Percentiles rank a stretch among this genome's conserved stretches.
These are phyloP conservation scores for Kitagawia praeruptora DNA, from an alignment of 129 eudicot genomes.

Conservation along the genomic window DNA sequence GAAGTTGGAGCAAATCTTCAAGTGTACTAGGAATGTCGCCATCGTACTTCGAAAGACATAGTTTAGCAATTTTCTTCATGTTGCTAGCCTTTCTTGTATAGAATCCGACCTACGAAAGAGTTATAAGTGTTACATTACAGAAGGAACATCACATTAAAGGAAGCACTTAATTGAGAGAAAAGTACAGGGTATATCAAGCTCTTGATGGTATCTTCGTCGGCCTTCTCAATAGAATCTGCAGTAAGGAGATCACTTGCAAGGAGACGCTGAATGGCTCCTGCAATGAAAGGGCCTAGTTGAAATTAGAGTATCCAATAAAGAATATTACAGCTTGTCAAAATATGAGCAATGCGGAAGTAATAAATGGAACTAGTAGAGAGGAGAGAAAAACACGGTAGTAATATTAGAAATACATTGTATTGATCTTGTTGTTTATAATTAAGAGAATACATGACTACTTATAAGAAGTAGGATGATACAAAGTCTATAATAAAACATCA, in stretches of 20 bases:
- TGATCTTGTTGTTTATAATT: too few relatives aligned
- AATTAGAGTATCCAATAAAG: not conserved
- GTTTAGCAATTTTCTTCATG: conserved; percentile 76
- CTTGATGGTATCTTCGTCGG: conserved; percentile 64
- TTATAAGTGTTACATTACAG: not conserved
- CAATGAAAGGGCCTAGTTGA: conserved; percentile 6
- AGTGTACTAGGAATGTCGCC: conserved; percentile 86
- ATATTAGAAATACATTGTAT: too few relatives aligned
- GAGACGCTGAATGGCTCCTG: conserved; percentile 87
- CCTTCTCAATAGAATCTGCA: conserved; percentile 61
- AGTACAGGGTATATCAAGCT: conserved; percentile 69
- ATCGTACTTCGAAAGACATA: conserved; percentile 48
- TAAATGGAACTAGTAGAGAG: too few relatives aligned
- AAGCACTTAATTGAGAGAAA: not conserved
- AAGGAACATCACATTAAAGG: not conserved
- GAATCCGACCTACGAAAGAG: conserved; percentile 59
- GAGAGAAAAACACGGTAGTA: too few relatives aligned
- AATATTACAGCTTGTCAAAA: too few relatives aligned
- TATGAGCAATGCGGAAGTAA: too few relatives aligned
- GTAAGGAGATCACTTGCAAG: conserved; percentile 58
- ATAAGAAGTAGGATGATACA: too few relatives aligned
- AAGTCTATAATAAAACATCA: too few relatives aligned
- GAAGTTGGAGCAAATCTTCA: conserved; percentile 72
- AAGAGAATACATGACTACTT: too few relatives aligned
- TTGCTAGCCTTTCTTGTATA: conserved; percentile 86